phyloP scores from a whole-genome alignment of 352 stramenopile genomes.

The Phytophthora pseudosyringae region DNA sequence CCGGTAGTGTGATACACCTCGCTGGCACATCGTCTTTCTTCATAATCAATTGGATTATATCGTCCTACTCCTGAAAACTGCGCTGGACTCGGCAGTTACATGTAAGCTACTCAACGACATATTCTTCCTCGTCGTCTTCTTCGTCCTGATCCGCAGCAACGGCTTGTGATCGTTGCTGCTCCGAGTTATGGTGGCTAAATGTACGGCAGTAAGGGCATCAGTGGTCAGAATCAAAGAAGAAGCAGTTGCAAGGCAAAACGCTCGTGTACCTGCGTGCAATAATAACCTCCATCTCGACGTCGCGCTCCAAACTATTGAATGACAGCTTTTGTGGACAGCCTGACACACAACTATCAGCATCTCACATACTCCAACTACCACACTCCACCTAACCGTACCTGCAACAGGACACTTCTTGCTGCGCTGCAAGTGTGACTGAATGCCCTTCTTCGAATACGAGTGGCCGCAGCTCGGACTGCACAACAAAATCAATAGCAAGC shows the following conservation, averaged over 20 bases:
- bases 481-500: constrained; percentile 10
- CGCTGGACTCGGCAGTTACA: not conserved
- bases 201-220: not conserved
- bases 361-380: not conserved
- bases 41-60: too few relatives aligned
- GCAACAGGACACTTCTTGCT: constrained; percentile 83
- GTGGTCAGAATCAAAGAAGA: not conserved
- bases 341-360: constrained; percentile 25
- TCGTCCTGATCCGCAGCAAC: constrained; percentile 36
- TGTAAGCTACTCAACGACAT: constrained; percentile 73
- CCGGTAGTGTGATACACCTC: too few relatives aligned
- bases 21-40: too few relatives aligned
- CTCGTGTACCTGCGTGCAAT: constrained; percentile 57
- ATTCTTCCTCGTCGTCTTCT: constrained; percentile 74
- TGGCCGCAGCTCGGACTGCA: constrained; percentile 73
- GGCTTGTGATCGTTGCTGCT: constrained; percentile 48
- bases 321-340: constrained; percentile 73
- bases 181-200: constrained; percentile 42
- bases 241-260: not conserved
- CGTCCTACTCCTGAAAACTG: not conserved
- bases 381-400: constrained; percentile 37
- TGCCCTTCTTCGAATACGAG: constrained; percentile 85
- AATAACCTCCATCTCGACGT: constrained; percentile 90
- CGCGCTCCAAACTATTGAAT: constrained; percentile 70
- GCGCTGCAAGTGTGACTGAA: constrained; percentile 70